A percentile compares a stretch with the other conserved stretches of the same genome.
phyloP scores from a whole-genome alignment of 768 basidiomycete genomes.

The Lactifluus rugatus region DNA sequence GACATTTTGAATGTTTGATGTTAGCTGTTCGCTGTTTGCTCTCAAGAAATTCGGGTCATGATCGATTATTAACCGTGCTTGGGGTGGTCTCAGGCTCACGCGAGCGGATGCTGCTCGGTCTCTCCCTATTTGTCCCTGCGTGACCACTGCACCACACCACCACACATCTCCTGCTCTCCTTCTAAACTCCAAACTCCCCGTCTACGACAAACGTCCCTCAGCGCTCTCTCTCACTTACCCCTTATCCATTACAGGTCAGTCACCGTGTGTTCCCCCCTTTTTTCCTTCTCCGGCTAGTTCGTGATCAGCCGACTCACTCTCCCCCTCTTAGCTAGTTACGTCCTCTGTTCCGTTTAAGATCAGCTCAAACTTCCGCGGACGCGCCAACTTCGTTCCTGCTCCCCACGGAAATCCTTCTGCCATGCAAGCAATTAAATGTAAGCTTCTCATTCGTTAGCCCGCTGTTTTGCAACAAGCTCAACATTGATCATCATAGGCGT shows the following conservation, averaged over 20 bases:
- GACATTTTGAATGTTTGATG: neutral
- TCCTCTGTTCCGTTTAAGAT: neutral
- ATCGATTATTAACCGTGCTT: too few species aligned
- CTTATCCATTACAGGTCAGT: neutral
- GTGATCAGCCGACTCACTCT: neutral
- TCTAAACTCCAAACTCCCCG: neutral
- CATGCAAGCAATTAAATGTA: constrained; percentile 93
- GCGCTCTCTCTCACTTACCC: neutral
- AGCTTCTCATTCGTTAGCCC: constrained; percentile 23
- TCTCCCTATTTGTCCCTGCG: constrained; percentile 17
- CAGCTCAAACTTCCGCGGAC: constrained; percentile 5
- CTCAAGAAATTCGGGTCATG: neutral
- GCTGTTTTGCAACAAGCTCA: constrained; percentile 17
- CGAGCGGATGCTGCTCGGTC: neutral
- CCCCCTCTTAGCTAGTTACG: neutral
- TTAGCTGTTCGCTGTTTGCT: neutral
- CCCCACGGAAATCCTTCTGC: neutral
- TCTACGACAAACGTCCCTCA: neutral
- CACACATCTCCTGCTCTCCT: neutral
- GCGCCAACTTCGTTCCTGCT: neutral
- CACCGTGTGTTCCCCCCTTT: neutral
- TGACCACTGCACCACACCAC: constrained; percentile 10
- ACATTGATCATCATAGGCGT: constrained; percentile 55
- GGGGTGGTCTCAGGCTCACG: too few species aligned
- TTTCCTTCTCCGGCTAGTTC: neutral